These are phyloP conservation scores for Suhomyces chickasaworum DNA, from an alignment of 1,139 yeast genomes.

Conservation along the genomic window DNA sequence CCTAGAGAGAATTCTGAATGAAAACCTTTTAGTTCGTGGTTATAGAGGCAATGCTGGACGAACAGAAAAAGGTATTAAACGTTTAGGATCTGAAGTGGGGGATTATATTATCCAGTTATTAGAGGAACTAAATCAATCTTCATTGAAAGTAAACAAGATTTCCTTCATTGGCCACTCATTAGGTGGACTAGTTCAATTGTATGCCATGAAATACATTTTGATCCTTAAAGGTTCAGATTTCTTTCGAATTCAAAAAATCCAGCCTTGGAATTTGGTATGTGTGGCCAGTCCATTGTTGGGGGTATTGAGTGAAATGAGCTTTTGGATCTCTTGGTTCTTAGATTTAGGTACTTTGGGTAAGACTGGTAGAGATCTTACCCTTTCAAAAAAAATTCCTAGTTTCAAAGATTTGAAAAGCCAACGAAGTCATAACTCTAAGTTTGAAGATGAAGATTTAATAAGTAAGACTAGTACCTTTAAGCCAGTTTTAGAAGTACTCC, in stretches of 20 bases:
- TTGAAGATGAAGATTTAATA: conserved; percentile 7
- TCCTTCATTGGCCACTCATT: conserved; percentile 30
- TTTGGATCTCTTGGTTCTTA: conserved; percentile 27
- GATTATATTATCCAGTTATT: conserved; percentile 19
- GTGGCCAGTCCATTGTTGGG: conserved; percentile 32
- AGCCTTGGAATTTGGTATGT: conserved; percentile 25
- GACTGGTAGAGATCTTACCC: conserved; percentile 31
- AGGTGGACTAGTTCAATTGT: conserved; percentile 30
- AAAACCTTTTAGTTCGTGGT: conserved; percentile 27
- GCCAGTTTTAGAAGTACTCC: conserved; percentile 26
- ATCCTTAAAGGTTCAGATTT: conserved; percentile 20
- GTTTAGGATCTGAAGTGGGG: conserved; percentile 23
- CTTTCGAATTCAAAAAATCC: conserved; percentile 19
- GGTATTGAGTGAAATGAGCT: conserved; percentile 28
- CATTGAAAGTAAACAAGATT: conserved; percentile 18
- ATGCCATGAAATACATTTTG: conserved; percentile 27
- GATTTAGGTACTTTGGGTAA: conserved; percentile 31
- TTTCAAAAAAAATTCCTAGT: conserved; percentile 23
- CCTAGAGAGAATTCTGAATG: conserved; percentile 17
- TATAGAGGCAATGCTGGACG: conserved; percentile 28
- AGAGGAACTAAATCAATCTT: conserved; percentile 13
- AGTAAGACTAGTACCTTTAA: conserved; percentile 17
- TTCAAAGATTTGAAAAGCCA: conserved; percentile 14
- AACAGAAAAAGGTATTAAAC: conserved; percentile 28
- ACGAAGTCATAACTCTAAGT: conserved; percentile 5